Percentiles rank a stretch among this genome's conserved stretches.
Evolutionary conservation across 2,329 filamentous ascomycete species (phyloP).

Genomic region (Thielaviopsis populi): DNA sequence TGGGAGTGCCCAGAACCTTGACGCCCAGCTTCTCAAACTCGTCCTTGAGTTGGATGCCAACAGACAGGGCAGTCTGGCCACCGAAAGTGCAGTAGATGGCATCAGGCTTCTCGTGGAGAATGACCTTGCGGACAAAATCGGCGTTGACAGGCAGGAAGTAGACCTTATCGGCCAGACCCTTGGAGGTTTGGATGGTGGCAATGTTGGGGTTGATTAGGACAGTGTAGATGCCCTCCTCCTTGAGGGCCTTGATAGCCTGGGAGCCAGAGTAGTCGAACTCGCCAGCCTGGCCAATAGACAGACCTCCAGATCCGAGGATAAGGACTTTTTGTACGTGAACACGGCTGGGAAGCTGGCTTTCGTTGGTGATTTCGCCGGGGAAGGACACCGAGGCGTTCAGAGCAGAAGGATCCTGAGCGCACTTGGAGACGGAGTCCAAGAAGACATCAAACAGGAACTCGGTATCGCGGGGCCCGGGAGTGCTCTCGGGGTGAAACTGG

Average conservation of each 20-base stretch:
- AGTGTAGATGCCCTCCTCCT: constrained; percentile 96
- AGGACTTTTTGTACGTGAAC: constrained; percentile 89
- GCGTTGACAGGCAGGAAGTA: constrained; percentile 96
- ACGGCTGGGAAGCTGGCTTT: constrained; percentile 39
- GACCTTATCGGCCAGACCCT: constrained; percentile 93
- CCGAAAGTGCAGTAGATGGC: constrained; percentile 97
- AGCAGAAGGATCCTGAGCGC: constrained; percentile 49
- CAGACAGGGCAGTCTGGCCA: constrained; percentile 90
- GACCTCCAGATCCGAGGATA: constrained; percentile 81
- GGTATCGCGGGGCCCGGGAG: constrained; percentile 84
- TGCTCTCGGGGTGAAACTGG: constrained; percentile 98
- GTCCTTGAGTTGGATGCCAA: constrained; percentile 94
- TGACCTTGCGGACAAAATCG: constrained; percentile 95
- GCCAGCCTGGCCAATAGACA: constrained; percentile 94
- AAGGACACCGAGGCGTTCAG: constrained; percentile 66
- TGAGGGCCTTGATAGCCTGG: constrained; percentile 95
- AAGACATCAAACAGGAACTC: constrained; percentile 97
- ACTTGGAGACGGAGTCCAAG: constrained; percentile 65
- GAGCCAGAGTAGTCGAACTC: constrained; percentile 98
- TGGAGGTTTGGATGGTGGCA: constrained; percentile 95
- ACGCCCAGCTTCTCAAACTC: constrained; percentile 89
- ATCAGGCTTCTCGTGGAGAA: constrained; percentile 84
- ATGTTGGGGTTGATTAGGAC: constrained; percentile 98
- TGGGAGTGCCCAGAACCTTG: constrained; percentile 87
- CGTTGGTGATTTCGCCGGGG: constrained; percentile 64